A percentile compares a stretch with the other conserved stretches of the same genome.
phyloP scores from a whole-genome alignment of 192 early-diverging fungal genomes.

The Coemansia sp. region DNA sequence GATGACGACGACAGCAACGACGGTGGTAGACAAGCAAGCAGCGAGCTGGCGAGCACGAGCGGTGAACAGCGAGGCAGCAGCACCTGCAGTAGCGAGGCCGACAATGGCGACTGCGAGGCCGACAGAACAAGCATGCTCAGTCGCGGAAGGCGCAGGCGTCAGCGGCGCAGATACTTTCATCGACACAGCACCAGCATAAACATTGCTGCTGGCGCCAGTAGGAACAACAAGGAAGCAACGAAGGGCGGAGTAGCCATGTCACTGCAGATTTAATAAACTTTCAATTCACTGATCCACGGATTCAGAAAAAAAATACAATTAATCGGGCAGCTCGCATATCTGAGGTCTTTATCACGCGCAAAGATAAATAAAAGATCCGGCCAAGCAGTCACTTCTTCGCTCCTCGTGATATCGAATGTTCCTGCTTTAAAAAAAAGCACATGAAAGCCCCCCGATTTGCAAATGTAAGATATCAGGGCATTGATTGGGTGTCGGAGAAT shows the following conservation, averaged over 20 bases:
- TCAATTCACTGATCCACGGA: background rate
- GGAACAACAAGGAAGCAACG: background rate
- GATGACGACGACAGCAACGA: constrained; percentile 4
- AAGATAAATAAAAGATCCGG: no score
- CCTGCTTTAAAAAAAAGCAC: background rate
- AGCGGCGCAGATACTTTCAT: constrained; percentile 5
- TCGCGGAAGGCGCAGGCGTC: constrained; percentile 21
- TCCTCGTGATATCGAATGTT: background rate
- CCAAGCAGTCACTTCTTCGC: background rate
- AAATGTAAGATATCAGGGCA: background rate
- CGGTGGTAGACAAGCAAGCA: background rate
- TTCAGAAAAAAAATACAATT: background rate
- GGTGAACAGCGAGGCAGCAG: background rate
- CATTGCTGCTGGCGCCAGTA: background rate
- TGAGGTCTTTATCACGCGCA: no score
- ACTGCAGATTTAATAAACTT: background rate
- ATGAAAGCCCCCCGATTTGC: background rate
- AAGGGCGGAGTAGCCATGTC: background rate
- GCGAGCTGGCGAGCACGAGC: background rate
- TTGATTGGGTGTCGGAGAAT: constrained; percentile 7
- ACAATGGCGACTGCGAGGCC: constrained; percentile 11
- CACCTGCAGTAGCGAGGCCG: constrained; percentile 10
- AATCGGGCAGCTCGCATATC: background rate
- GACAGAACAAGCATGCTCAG: constrained; percentile 22
- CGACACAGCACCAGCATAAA: constrained; percentile 12